Conservation (phyloP, 768 basidiomycete species). For the Suillus brevipes region DNA sequence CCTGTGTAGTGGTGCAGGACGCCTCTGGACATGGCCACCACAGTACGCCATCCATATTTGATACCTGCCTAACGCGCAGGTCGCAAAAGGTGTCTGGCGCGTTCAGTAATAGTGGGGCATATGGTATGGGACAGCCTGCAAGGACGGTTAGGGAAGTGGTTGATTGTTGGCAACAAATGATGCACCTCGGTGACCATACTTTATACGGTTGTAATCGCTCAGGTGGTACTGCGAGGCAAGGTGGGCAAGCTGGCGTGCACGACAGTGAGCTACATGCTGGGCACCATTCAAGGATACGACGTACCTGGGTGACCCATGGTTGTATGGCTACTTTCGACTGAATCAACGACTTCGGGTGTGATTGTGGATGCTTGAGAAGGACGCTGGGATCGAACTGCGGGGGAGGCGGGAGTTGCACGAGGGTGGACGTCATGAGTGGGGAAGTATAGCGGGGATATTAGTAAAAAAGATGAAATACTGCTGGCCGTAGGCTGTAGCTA, state of each 20-base stretch:
- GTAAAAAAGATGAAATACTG: not conserved
- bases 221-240: constrained; percentile 75
- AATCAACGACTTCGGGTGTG: not conserved
- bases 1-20: not conserved
- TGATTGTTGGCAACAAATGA: not conserved
- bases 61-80: constrained; percentile 52
- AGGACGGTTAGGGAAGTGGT: not conserved
- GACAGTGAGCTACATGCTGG: not conserved
- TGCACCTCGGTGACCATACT: constrained; percentile 54
- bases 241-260: constrained; percentile 41
- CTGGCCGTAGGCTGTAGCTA: not conserved
- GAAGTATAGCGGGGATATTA: not conserved
- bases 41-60: constrained; percentile 35
- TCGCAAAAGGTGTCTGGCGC: constrained; percentile 57
- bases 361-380: not conserved
- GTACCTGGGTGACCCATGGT: constrained; percentile 26
- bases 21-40: constrained; percentile 48
- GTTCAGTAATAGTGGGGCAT: constrained; percentile 64
- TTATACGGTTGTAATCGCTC: constrained; percentile 69
- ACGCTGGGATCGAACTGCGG: not conserved
- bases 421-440: not conserved
- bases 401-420: not conserved
- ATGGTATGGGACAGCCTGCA: constrained; percentile 56
- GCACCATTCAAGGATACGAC: not conserved
- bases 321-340: not conserved